Evolutionary conservation across 306 rosid genomes (phyloP), one percentile per base, ranked within the genome.

Genomic region (Lablab purpureus): DNA sequence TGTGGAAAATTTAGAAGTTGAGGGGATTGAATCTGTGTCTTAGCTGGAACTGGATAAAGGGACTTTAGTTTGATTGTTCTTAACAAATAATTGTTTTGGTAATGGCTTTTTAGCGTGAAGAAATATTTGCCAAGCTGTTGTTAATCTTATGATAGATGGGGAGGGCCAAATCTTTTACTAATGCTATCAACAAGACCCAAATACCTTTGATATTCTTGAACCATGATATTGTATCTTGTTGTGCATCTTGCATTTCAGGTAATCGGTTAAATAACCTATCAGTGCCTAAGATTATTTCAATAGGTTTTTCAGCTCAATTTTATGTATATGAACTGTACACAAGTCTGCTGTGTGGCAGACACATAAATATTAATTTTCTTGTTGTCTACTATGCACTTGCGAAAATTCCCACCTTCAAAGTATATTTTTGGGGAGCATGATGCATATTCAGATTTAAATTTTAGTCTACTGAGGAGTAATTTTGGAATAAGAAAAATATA

Each of bases 11-110:
- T 15, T 23, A 37, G 64, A 41, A 37, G 80, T 73, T 50, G 67
- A 58, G 30, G 59, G 43, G 64, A 71, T 22, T 34, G 21, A 18
- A 14, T 41, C 19, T 36, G 7, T 46, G 23, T 30, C 19, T 50
- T 76, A 46, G 25, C 10, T 54, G 58, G 59, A 80, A 27, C 30
- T 60, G 18, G 34, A 36, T 34, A 25, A 50, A 15, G 23, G 47
- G 56, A 22, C 15, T 21, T 59, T 28, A 45, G 55, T 6, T 79
- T 79, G 51, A 60, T 59, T 62, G 46, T 36, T 71, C 47, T 23
- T 14, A 23, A 14, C 14, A 7, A 7, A 45, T 58, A 40, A 12
- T 4, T 21, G 45, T 22, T 43, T 43, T 23, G 55, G 36, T 43
- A 12, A 14, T 67, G 37, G 22, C 32, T 67, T 21, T 43, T 45